These are phyloP conservation scores for Fusarium brevicatenulatum DNA, from an alignment of 2,329 filamentous ascomycete species.

Conservation along the genomic window DNA sequence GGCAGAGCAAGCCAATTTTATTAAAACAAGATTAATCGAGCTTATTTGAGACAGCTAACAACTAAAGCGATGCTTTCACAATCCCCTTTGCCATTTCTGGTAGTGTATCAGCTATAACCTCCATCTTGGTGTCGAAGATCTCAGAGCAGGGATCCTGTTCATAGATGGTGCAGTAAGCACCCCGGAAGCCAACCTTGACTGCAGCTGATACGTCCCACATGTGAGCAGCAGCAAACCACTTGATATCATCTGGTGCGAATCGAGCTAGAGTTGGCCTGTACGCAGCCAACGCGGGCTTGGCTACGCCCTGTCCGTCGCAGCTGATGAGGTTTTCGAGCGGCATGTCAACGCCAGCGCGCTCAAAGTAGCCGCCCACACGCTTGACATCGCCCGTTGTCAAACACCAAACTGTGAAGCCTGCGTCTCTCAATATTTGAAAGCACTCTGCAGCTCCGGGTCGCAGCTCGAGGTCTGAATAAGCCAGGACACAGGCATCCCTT, in stretches of 20 bases:
- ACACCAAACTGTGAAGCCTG: conserved; percentile 59
- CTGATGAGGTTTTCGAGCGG: conserved; percentile 61
- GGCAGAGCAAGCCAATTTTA: not conserved
- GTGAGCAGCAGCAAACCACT: conserved; percentile 69
- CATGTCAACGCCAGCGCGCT: conserved; percentile 59
- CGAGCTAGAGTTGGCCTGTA: conserved; percentile 54
- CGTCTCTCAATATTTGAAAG: not conserved
- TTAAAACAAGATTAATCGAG: not conserved
- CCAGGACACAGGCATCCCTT: not conserved
- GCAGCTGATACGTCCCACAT: conserved; percentile 69
- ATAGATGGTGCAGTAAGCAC: conserved; percentile 6
- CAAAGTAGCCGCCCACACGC: conserved; percentile 63
- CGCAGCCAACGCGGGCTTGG: conserved; percentile 50
- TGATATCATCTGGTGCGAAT: conserved; percentile 48
- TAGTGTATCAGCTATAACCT: not conserved
- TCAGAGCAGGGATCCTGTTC: conserved; percentile 4
- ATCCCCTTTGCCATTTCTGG: conserved; percentile 1
- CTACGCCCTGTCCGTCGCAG: conserved; percentile 54
- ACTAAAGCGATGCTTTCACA: not conserved
- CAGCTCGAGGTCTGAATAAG: not conserved
- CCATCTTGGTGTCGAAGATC: not conserved
- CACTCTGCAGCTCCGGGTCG: not conserved
- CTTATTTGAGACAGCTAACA: not conserved
- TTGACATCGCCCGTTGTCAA: conserved; percentile 62
- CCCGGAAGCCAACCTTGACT: conserved; percentile 6